Evolutionary conservation across 2,329 filamentous ascomycete species (phyloP).

Genomic region (Trichoderma gracile): DNA sequence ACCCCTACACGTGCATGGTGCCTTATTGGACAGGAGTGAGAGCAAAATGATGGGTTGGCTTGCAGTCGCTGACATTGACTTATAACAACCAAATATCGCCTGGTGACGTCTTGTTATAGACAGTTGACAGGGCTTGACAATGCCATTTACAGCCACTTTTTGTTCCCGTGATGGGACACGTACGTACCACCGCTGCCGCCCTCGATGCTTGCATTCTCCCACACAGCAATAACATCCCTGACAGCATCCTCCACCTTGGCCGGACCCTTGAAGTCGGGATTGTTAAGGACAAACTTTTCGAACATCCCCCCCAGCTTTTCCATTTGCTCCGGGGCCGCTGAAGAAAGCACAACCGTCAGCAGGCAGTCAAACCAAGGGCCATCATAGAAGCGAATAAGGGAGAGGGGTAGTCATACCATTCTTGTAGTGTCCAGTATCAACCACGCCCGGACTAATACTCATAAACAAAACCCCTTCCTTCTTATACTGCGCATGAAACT

Average conservation of each 20-base stretch:
- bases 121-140: background rate
- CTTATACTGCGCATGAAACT: slow-evolving; percentile 6
- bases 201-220: background rate
- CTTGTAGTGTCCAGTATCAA: background rate
- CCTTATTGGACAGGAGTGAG: no score
- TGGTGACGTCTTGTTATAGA: no score
- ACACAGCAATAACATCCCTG: slow-evolving; percentile 7
- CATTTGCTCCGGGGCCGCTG: slow-evolving; percentile 3
- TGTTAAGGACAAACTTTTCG: background rate
- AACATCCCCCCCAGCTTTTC: background rate
- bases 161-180: slow-evolving; percentile 11
- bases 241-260: background rate
- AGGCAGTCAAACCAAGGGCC: no score
- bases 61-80: no score
- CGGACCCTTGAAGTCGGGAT: background rate
- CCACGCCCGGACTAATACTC: background rate
- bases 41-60: no score
- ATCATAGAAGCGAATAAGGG: no score
- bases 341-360: background rate
- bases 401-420: background rate
- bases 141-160: background rate
- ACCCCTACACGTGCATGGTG: no score
- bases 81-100: no score
- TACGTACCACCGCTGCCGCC: background rate
- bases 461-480: background rate